Evolutionary conservation across 345 rosid species (phyloP).

Genomic region (Anacardium occidentale): DNA sequence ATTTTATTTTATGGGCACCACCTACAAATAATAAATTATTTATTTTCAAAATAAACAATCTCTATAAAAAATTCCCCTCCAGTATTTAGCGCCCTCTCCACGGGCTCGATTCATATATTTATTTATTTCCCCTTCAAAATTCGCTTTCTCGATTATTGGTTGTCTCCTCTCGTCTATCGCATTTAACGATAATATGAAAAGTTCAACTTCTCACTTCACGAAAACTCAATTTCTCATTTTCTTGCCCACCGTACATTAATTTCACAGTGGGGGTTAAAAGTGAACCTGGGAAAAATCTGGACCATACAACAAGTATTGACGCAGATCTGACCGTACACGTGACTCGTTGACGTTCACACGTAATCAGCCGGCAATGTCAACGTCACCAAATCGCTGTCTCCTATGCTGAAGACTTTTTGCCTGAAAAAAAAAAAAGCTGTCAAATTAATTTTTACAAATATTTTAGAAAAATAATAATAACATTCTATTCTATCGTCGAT

Average conservation of each 20-base stretch:
- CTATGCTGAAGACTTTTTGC: not conserved
- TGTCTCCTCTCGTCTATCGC: not conserved
- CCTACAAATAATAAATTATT: no score
- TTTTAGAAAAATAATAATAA: no score
- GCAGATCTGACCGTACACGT: conserved; percentile 34
- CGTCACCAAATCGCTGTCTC: conserved; percentile 62
- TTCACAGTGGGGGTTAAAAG: no score
- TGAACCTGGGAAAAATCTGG: conserved; percentile 11
- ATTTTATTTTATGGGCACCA: no score
- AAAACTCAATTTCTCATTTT: conserved; percentile 18
- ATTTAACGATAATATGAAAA: not conserved
- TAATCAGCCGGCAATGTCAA: conserved; percentile 26
- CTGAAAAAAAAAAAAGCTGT: no score
- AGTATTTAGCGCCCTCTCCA: no score
- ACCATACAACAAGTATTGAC: conserved; percentile 1
- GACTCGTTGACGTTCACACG: conserved; percentile 20
- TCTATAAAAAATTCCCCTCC: no score
- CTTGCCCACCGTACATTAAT: not conserved
- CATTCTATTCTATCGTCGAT: no score
- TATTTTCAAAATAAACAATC: no score
- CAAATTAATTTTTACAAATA: not conserved
- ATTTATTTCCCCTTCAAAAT: no score
- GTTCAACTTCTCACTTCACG: conserved; percentile 17
- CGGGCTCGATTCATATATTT: no score
- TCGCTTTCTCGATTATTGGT: not conserved